phyloP scores from a whole-genome alignment of 208 protist species.

The Porcisia hertigi region DNA sequence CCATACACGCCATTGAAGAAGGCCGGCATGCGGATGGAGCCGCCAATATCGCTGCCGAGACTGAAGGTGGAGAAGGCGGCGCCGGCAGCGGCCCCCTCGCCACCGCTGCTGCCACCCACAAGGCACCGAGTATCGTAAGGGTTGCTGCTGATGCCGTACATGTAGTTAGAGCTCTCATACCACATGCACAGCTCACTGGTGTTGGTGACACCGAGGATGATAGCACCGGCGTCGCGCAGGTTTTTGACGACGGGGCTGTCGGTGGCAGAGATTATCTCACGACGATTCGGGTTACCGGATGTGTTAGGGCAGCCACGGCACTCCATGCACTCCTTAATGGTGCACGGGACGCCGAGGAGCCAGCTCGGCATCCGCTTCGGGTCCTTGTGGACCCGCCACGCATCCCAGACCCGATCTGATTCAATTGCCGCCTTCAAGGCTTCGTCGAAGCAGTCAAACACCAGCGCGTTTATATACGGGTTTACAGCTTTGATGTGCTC shows the following conservation, averaged over 20 bases:
- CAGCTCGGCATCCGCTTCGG: constrained; percentile 59
- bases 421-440: constrained; percentile 49
- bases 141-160: constrained; percentile 91
- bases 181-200: constrained; percentile 90
- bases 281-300: constrained; percentile 62
- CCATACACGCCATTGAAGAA: constrained; percentile 92
- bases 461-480: constrained; percentile 76
- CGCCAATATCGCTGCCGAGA: constrained; percentile 89
- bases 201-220: constrained; percentile 92
- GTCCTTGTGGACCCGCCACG: constrained; percentile 54
- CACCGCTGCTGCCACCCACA: constrained; percentile 88
- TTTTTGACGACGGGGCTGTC: constrained; percentile 85
- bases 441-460: constrained; percentile 88
- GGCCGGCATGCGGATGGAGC: constrained; percentile 90
- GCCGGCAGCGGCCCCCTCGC: constrained; percentile 77
- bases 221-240: constrained; percentile 85
- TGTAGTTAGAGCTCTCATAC: constrained; percentile 89
- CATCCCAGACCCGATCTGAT: constrained; percentile 66
- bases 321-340: constrained; percentile 87
- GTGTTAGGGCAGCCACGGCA: constrained; percentile 82
- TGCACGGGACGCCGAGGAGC: constrained; percentile 86
- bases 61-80: constrained; percentile 82
- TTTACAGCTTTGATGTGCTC: constrained; percentile 82
- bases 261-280: constrained; percentile 39
- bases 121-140: constrained; percentile 85